Evolutionary conservation across 2,329 filamentous ascomycete species (phyloP), one percentile per base, ranked within the genome.

Genomic region (Cladophialophora exuberans): DNA sequence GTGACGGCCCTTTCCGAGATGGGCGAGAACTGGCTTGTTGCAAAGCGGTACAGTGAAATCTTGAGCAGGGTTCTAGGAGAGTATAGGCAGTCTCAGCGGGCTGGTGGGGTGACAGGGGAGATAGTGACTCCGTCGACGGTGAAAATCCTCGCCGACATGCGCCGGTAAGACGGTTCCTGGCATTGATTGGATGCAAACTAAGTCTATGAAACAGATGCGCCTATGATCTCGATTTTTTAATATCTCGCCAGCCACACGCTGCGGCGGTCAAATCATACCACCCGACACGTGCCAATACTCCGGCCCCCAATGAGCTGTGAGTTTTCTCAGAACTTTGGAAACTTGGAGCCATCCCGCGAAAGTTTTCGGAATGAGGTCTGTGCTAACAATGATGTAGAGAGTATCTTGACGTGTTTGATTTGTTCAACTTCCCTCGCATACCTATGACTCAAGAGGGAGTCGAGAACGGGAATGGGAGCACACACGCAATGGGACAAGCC

Each of bases 361-460:
- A 22, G 22, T 23, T 20, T 13, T 25, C 22, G 39, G 18, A 3
- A 22, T 20, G 20, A 31, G 13, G 13, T 6, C 6, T 31, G 6
- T 42, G 39, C 39, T 42, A 42, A 42, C 39, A n/a, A 42, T n/a
- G 13, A n/a, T 5, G 39, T 9, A 42, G 39, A 5, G 92, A 96
- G 69, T 96, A 95, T 68, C 77, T 96, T 2, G 91, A 96, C 65
- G 89, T 96, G 0, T 96, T 97, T 69, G 90, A 94, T 64, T 96
- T 95, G 68, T 97, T 96, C 78, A 96, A 96, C 68, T 85, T 95
- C 52, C 92, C 92, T 1, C 79, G 90, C 15, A 75, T 96, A 20
- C 81, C 82, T 0, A 71, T 74, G 17, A 53, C 67, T 3, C 66
- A 72, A 4, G 61, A 62, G 33, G 51, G 54, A 13, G 28, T 56